Evolutionary conservation across 805 yeast genomes (phyloP).

Genomic region (Candida morakotiae): DNA sequence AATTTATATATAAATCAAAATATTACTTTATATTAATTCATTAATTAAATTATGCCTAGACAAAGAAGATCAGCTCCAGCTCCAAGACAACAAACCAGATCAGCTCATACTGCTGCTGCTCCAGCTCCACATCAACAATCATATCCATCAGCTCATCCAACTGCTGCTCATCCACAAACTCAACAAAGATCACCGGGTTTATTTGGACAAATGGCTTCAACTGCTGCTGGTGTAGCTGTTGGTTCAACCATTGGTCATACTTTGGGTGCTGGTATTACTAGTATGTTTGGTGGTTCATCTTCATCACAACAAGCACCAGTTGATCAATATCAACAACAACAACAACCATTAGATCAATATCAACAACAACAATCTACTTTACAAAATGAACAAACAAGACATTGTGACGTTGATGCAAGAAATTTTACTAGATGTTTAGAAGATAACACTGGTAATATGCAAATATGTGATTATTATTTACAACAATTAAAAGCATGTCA

Average conservation of each 20-base stretch:
- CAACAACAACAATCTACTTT: constrained; percentile 28
- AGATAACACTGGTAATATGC: constrained; percentile 93
- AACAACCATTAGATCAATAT: constrained; percentile 25
- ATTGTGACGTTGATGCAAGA: constrained; percentile 92
- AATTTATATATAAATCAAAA: not conserved
- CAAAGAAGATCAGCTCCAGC: constrained; percentile 52
- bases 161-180: constrained; percentile 33
- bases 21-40: not conserved
- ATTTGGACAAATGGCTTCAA: constrained; percentile 95
- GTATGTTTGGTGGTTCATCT: constrained; percentile 74
- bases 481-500: constrained; percentile 98
- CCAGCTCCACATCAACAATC: constrained; percentile 10
- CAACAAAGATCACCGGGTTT: constrained; percentile 67
- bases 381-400: constrained; percentile 41
- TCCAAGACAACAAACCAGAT: constrained; percentile 53
- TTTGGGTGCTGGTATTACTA: constrained; percentile 87
- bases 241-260: constrained; percentile 98
- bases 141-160: constrained; percentile 44
- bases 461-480: constrained; percentile 92
- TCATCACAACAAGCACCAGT: constrained; percentile 49
- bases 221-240: constrained; percentile 99
- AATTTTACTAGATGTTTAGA: constrained; percentile 92
- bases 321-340: constrained; percentile 40
- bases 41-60: constrained; percentile 45
- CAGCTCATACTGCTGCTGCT: constrained; percentile 75